Percentiles rank a stretch among this genome's conserved stretches.
phyloP scores from a whole-genome alignment of 148 eudicot genomes.

The Chenopodium quinoa region DNA sequence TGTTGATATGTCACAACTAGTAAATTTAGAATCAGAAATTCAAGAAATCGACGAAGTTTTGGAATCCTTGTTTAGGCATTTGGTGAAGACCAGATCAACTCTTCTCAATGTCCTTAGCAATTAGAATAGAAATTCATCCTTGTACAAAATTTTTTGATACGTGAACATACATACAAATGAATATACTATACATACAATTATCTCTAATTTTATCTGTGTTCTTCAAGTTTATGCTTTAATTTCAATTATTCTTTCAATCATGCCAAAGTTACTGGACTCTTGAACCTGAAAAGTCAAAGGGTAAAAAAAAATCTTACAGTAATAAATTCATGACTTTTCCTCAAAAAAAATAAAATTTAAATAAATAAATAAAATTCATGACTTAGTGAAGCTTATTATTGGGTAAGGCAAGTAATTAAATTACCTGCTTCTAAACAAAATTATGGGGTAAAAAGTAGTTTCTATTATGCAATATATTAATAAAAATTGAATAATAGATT shows the following conservation, averaged over 20 bases:
- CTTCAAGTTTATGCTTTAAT: not conserved
- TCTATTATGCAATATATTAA: too few species aligned
- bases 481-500: too few species aligned
- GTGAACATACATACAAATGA: not conserved
- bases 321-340: not conserved
- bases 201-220: not conserved
- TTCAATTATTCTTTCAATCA: not conserved
- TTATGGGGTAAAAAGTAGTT: too few species aligned
- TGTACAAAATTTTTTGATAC: not conserved
- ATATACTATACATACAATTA: not conserved
- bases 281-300: not conserved
- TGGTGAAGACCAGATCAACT: slow-evolving; percentile 42
- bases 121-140: slow-evolving; percentile 6
- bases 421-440: too few species aligned
- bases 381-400: not conserved
- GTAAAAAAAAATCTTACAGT: not conserved
- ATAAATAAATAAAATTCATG: not conserved
- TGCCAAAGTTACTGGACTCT: not conserved
- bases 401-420: too few species aligned
- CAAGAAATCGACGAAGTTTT: slow-evolving; percentile 36
- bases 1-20: slow-evolving; percentile 5
- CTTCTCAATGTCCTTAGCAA: slow-evolving; percentile 46
- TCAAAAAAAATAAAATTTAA: too few species aligned
- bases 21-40: slow-evolving; percentile 25
- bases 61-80: slow-evolving; percentile 35